Evolutionary conservation across 768 basidiomycete species (phyloP), one percentile per base, ranked within the genome.

Genomic region (Leccinum imitatum): DNA sequence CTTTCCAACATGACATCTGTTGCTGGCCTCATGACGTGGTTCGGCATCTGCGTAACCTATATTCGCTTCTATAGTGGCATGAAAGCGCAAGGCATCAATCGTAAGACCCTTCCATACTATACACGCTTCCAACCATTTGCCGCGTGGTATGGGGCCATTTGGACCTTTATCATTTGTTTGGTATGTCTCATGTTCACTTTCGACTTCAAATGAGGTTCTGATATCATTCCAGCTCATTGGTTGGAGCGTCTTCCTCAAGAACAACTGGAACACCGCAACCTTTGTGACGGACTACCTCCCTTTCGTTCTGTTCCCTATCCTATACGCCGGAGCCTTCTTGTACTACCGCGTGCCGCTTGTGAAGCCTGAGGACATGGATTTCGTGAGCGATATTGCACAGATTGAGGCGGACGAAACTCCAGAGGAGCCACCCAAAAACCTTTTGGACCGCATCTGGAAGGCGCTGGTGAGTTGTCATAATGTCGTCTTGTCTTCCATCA

Each of bases 231-330:
- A 82, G 80, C 82, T 83, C 69, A 80, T 72, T 59, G 82, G 77
- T 13, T 84, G 74, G 71, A 60, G 64, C 6, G 82, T 86, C 48
- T 87, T 87, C 79, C 74, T 86, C 54, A 75, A 73, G 55, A 78
- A 72, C 30, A 63, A 75, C 1, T 88, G 86, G 91, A 69, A 71
- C 25, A 79, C 78, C 5, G 86, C 83, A 33, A 80, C 72, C 19
- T 95, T 96, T 66, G 80, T 95, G 58, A 93, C 93, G 23, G 92
- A 85, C 72, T 97, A 95, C 73, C 70, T 94, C 48, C 90, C 89
- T 21, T 71, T 87, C 8, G 63, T 69, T 17, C 55, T 87, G 35
- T 93, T 94, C 84, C 91, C 92, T 19, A 55, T 93, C 52, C 69
- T 96, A 37, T 96, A 90, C 73, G 8, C 79, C 37, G 79, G 74